Conservation (phyloP, 306 rosid species). For the Arachis stenosperma region DNA sequence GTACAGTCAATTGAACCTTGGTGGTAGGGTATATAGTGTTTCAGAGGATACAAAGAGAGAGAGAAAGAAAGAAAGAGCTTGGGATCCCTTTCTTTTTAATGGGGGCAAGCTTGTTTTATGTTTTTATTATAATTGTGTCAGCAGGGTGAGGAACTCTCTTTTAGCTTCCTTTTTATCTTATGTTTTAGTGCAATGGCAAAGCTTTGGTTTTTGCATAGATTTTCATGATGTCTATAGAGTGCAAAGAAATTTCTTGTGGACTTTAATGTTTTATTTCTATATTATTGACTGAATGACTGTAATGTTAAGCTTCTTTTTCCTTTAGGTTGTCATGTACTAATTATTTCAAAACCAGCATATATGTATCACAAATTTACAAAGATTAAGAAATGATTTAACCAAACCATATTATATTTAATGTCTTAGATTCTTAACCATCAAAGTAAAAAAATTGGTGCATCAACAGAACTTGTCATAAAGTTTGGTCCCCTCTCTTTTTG, state of each 20-base stretch:
- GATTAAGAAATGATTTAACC: no score
- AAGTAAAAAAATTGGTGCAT: no score
- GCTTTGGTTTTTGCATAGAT: constrained; percentile 28
- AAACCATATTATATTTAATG: no score
- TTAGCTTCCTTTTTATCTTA: not conserved
- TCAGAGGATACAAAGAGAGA: constrained; percentile 44
- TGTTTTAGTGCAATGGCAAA: constrained; percentile 28
- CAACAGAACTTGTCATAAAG: no score
- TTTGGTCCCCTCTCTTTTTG: no score
- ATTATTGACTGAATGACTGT: not conserved
- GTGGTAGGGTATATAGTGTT: constrained; percentile 50
- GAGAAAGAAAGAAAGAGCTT: constrained; percentile 34
- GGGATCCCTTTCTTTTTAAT: constrained; percentile 55
- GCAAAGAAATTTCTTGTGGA: not conserved
- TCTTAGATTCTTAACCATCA: no score
- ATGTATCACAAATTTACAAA: not conserved
- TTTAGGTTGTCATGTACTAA: not conserved
- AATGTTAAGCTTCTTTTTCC: constrained; percentile 2
- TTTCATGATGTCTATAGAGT: constrained; percentile 15
- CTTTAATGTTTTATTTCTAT: not conserved
- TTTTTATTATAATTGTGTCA: constrained; percentile 23
- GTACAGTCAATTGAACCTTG: constrained; percentile 56
- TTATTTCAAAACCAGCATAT: not conserved
- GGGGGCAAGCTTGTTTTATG: constrained; percentile 49
- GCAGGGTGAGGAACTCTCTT: constrained; percentile 6